phyloP scores from a whole-genome alignment of 148 eudicot genomes.

The Nepenthes gracilis region DNA sequence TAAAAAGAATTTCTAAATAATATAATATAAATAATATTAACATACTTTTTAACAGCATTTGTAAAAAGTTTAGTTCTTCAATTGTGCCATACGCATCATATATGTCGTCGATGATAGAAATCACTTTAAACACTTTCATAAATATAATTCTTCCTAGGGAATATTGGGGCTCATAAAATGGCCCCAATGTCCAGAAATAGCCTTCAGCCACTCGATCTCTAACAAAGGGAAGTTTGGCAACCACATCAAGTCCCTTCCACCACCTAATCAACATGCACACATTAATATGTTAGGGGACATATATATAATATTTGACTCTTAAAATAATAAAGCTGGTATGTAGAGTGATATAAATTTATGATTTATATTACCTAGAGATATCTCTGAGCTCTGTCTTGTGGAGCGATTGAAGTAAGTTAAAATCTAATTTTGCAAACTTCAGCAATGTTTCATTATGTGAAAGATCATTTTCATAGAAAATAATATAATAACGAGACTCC shows the following conservation, averaged over 20 bases:
- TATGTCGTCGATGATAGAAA: constrained; percentile 29
- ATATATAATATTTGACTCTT: not conserved
- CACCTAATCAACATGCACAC: constrained; percentile 7
- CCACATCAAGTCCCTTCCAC: constrained; percentile 18
- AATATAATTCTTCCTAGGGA: constrained; percentile 18
- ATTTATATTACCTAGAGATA: constrained; percentile 11
- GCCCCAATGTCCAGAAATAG: constrained; percentile 30
- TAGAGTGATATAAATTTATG: not conserved
- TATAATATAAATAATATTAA: not conserved
- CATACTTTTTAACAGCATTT: constrained; percentile 22
- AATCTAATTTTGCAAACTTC: constrained; percentile 23
- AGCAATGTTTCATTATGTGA: constrained; percentile 10
- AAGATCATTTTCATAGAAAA: constrained; percentile 17
- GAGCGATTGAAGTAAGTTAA: constrained; percentile 22
- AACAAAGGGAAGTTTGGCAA: constrained; percentile 13
- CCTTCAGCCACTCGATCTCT: constrained; percentile 27
- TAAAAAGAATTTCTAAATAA: not conserved
- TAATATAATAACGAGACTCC: constrained; percentile 18
- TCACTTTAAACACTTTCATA: constrained; percentile 15
- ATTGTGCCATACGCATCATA: constrained; percentile 39
- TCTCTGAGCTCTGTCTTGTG: constrained; percentile 23
- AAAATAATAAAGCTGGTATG: not conserved
- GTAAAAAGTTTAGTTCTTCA: constrained; percentile 27
- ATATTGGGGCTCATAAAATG: constrained; percentile 25
- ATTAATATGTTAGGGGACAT: not conserved